Percentiles rank a stretch among this genome's conserved stretches.
These are phyloP conservation scores for Capsella bursapastoris DNA, from an alignment of 345 rosid genomes.

Conservation along the genomic window DNA sequence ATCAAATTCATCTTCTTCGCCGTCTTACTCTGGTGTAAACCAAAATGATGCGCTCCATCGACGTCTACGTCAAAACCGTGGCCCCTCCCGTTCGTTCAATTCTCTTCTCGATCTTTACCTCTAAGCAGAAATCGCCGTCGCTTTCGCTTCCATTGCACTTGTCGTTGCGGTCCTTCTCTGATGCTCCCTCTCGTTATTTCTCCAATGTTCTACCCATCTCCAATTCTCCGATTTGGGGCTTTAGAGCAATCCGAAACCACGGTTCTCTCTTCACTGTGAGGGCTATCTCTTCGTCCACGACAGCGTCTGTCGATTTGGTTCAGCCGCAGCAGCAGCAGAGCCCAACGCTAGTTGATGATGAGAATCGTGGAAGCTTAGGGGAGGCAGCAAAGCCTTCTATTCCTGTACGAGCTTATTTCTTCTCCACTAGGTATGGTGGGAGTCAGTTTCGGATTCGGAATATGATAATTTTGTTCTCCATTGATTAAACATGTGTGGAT, in stretches of 20 bases:
- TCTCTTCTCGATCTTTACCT: slow-evolving; percentile 36
- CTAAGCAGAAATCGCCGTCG: slow-evolving; percentile 34
- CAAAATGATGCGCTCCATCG: slow-evolving; percentile 37
- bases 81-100: slow-evolving; percentile 31
- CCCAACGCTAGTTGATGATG: slow-evolving; percentile 44
- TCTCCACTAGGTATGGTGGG: slow-evolving; percentile 79
- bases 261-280: slow-evolving; percentile 34
- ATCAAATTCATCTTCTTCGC: too few species aligned
- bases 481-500: slow-evolving; percentile 8
- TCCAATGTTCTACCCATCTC: slow-evolving; percentile 31
- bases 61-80: slow-evolving; percentile 38
- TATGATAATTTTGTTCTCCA: background rate
- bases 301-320: slow-evolving; percentile 34
- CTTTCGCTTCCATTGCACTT: slow-evolving; percentile 19
- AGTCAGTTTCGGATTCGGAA: slow-evolving; percentile 6
- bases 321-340: slow-evolving; percentile 38
- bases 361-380: slow-evolving; percentile 37
- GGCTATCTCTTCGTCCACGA: slow-evolving; percentile 40
- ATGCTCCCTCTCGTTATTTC: slow-evolving; percentile 23
- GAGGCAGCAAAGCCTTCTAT: slow-evolving; percentile 53
- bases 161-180: slow-evolving; percentile 25
- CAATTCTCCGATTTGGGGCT: slow-evolving; percentile 18
- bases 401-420: slow-evolving; percentile 87
- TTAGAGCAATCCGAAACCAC: background rate
- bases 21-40: too few species aligned